Conservation (phyloP, 352 stramenopile species). For the Phytophthora sp. region DNA sequence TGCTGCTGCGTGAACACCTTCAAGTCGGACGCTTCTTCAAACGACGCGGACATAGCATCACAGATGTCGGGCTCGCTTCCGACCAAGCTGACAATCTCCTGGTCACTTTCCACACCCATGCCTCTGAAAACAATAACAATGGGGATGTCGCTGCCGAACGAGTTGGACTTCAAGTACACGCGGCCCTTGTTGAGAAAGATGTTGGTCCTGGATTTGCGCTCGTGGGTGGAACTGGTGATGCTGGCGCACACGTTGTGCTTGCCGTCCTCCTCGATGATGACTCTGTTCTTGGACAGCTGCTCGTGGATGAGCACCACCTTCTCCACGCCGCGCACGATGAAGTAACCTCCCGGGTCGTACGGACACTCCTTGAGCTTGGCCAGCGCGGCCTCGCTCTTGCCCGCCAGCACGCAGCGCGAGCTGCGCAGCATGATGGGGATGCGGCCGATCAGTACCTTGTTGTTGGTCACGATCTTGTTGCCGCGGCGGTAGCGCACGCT, state of each 20-base stretch:
- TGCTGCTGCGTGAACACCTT: constrained; percentile 96
- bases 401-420: constrained; percentile 95
- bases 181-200: constrained; percentile 97
- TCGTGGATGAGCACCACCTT: constrained; percentile 99
- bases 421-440: constrained; percentile 99
- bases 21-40: constrained; percentile 96
- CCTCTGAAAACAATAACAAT: constrained; percentile 97
- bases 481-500: constrained; percentile 98
- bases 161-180: constrained; percentile 99
- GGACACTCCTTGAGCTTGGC: constrained; percentile 98
- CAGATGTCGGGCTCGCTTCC: constrained; percentile 94
- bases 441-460: constrained; percentile 95
- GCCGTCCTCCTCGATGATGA: constrained; percentile 98
- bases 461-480: constrained; percentile 98
- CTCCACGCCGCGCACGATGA: constrained; percentile 98
- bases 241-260: constrained; percentile 92
- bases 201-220: constrained; percentile 97
- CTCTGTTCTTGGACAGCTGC: constrained; percentile 99
- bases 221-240: constrained; percentile 99
- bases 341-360: constrained; percentile 99
- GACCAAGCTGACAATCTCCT: constrained; percentile 98
- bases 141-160: constrained; percentile 96
- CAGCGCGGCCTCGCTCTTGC: constrained; percentile 94
- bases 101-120: constrained; percentile 98
- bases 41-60: constrained; percentile 93